Conservation (phyloP, 345 rosid species). For the Salix arbutifolia region DNA sequence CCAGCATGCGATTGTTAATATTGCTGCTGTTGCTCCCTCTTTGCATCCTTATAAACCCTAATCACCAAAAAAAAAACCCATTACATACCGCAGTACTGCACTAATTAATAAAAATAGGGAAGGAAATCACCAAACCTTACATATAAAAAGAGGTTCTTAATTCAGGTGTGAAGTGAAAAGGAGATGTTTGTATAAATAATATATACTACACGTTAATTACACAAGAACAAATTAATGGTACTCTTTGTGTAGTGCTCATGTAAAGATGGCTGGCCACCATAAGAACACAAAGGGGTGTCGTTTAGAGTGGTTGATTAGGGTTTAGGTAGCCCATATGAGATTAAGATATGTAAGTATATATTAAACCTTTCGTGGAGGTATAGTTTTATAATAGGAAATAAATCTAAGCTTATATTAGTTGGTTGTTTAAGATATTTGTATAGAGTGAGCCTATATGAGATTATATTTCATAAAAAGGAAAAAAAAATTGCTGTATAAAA, state of each 20-base stretch:
- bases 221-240: conserved; percentile 2
- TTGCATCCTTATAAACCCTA: conserved; percentile 25
- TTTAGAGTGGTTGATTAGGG: conserved; percentile 39
- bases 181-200: conserved; percentile 24
- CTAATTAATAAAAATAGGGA: neutral
- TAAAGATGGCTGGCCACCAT: conserved; percentile 27
- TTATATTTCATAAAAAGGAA: neutral
- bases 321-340: conserved; percentile 50
- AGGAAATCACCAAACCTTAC: conserved; percentile 14
- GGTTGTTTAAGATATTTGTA: neutral
- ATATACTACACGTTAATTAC: neutral
- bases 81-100: neutral
- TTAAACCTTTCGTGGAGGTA: neutral
- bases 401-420: conserved; percentile 1
- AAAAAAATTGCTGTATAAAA: neutral
- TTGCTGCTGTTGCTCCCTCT: conserved; percentile 2
- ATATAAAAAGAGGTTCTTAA: neutral
- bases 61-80: neutral
- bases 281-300: conserved; percentile 11
- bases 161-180: conserved; percentile 13
- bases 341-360: conserved; percentile 14
- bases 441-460: neutral
- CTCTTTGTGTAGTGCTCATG: conserved; percentile 23
- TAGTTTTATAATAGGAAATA: conserved; percentile 7
- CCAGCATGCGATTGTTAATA: neutral